These are phyloP conservation scores for Favolaschia claudopus DNA, from an alignment of 768 basidiomycete species.

Conservation along the genomic window DNA sequence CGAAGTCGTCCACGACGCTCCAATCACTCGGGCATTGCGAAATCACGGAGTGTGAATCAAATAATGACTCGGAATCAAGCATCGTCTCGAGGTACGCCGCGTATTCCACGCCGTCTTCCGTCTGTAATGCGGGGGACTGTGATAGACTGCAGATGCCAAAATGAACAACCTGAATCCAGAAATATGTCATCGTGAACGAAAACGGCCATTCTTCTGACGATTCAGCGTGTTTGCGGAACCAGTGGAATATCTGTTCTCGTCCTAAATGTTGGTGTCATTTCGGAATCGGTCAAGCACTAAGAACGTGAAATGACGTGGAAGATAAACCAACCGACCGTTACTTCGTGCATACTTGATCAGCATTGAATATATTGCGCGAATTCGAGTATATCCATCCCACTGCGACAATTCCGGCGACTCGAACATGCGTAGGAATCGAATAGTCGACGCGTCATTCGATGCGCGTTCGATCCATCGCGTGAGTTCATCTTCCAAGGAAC, in stretches of 20 bases:
- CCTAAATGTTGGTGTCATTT: no score
- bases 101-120: not conserved
- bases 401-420: conserved; percentile 40
- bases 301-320: no score
- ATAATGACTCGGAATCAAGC: conserved; percentile 2
- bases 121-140: conserved; percentile 21
- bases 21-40: not conserved
- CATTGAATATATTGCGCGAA: conserved; percentile 51
- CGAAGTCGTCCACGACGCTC: conserved; percentile 1
- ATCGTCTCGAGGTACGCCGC: conserved; percentile 4
- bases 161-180: conserved; percentile 59
- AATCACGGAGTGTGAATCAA: not conserved
- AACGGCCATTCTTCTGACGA: conserved; percentile 47
- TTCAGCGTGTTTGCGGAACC: conserved; percentile 48
- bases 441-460: conserved; percentile 35
- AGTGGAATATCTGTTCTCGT: conserved; percentile 53
- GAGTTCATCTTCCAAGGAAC: conserved; percentile 29
- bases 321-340: conserved; percentile 50
- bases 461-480: conserved; percentile 45
- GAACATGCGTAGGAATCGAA: conserved; percentile 47
- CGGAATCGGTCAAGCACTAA: no score
- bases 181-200: conserved; percentile 58
- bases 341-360: conserved; percentile 49
- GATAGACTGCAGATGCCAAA: conserved; percentile 50
- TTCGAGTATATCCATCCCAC: conserved; percentile 60